Percentiles rank a stretch among this genome's conserved stretches.
Evolutionary conservation across 768 basidiomycete genomes (phyloP).

Genomic region (Mycena maculata): DNA sequence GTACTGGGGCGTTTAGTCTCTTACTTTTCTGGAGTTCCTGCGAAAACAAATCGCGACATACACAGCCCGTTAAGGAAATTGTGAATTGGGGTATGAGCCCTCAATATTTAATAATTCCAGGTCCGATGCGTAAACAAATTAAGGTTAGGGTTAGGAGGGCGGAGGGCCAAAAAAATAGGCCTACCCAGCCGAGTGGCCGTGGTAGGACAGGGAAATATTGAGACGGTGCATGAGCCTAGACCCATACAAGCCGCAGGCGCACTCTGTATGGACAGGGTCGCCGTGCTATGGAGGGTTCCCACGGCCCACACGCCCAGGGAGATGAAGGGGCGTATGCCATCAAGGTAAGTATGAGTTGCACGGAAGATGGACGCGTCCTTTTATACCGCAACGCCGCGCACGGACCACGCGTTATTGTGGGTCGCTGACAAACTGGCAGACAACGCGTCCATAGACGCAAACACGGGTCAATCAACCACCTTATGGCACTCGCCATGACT

Average conservation of each 20-base stretch:
- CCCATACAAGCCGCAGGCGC: constrained; percentile 66
- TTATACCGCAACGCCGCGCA: not conserved
- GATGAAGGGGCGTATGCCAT: constrained; percentile 24
- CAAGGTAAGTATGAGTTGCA: no score
- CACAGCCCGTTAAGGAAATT: no score
- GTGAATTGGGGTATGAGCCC: no score
- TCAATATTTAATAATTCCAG: no score
- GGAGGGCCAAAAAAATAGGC: not conserved
- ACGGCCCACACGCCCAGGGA: constrained; percentile 32
- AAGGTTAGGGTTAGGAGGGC: not conserved
- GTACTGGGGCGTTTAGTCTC: no score
- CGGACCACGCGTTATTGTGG: not conserved
- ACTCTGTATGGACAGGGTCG: constrained; percentile 76
- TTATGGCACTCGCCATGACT: constrained; percentile 4
- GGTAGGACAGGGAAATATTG: no score
- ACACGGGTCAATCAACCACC: not conserved
- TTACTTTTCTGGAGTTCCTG: no score
- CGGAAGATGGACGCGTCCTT: not conserved
- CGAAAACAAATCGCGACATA: no score
- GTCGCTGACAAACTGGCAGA: not conserved
- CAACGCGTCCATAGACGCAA: constrained; percentile 3
- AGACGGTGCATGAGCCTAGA: no score
- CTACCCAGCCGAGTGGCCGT: not conserved
- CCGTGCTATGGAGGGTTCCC: constrained; percentile 68
- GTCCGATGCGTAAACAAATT: no score